Conservation (phyloP, 257 asterid genomes). For the Anisodus tanguticus region DNA sequence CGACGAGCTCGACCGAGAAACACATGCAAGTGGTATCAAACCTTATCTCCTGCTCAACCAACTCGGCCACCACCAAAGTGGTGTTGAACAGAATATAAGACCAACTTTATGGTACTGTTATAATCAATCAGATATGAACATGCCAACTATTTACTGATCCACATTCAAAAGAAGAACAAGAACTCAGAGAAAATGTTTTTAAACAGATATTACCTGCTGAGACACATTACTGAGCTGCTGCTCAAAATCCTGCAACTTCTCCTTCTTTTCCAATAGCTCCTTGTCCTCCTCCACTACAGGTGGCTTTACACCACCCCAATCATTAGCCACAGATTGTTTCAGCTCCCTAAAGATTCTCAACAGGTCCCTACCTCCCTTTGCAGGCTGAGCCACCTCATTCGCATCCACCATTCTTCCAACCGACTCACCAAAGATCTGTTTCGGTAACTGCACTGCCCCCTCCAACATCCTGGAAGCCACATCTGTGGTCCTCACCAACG, state of each 20-base stretch:
- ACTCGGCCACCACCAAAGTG: too few relatives aligned
- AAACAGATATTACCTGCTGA: slow-evolving; percentile 68
- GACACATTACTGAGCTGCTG: slow-evolving; percentile 87
- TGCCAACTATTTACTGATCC: background rate
- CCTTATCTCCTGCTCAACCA: too few relatives aligned
- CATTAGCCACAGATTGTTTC: slow-evolving; percentile 85
- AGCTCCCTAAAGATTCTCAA: slow-evolving; percentile 83
- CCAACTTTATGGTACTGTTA: background rate
- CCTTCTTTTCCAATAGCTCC: slow-evolving; percentile 78
- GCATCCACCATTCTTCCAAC: slow-evolving; percentile 42
- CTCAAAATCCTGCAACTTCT: slow-evolving; percentile 73
- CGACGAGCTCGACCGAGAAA: too few relatives aligned
- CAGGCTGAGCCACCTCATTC: slow-evolving; percentile 64
- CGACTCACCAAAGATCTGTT: slow-evolving; percentile 59
- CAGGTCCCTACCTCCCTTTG: slow-evolving; percentile 81
- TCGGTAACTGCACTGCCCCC: slow-evolving; percentile 66
- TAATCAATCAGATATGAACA: background rate
- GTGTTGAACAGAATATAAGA: background rate
- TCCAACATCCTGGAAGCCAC: slow-evolving; percentile 69
- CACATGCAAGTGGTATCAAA: too few relatives aligned
- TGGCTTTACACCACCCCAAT: slow-evolving; percentile 86
- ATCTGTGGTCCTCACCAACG: slow-evolving; percentile 58
- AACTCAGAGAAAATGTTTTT: background rate
- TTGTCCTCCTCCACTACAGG: slow-evolving; percentile 79
- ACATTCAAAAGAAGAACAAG: background rate